Conservation (phyloP, 2,329 filamentous ascomycete genomes). For the Parastagonospora avenae region DNA sequence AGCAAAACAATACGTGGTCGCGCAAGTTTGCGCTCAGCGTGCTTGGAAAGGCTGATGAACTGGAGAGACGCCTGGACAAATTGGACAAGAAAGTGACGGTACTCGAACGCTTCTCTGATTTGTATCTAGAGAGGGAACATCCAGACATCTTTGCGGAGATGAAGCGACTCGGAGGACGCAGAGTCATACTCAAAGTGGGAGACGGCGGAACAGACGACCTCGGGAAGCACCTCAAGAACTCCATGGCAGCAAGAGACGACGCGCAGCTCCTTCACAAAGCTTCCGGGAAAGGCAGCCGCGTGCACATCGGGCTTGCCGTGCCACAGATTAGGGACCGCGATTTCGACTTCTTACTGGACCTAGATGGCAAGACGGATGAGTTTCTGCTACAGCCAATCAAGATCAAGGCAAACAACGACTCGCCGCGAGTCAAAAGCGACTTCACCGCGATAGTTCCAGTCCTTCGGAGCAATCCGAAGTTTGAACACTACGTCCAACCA, state of each 20-base stretch:
- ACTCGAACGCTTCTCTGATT: constrained; percentile 30
- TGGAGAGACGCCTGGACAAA: constrained; percentile 22
- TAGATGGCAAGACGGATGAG: constrained; percentile 23
- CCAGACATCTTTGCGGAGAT: constrained; percentile 27
- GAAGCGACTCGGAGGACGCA: constrained; percentile 28
- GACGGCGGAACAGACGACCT: constrained; percentile 13
- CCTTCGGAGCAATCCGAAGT: constrained; percentile 7
- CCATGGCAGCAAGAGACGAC: constrained; percentile 28
- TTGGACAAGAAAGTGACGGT: constrained; percentile 24
- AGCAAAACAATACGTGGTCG: constrained; percentile 22
- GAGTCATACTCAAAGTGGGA: constrained; percentile 19
- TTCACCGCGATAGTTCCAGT: constrained; percentile 18
- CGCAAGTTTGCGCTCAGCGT: constrained; percentile 27
- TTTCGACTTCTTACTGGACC: constrained; percentile 31
- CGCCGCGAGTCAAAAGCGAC: constrained; percentile 12
- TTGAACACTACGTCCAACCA: constrained; percentile 26
- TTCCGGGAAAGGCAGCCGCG: constrained; percentile 9
- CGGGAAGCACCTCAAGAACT: constrained; percentile 23
- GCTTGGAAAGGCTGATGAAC: constrained; percentile 17
- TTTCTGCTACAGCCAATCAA: constrained; percentile 25
- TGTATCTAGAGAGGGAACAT: constrained; percentile 31
- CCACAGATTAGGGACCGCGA: constrained; percentile 31
- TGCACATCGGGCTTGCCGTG: constrained; percentile 33
- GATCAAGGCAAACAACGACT: constrained; percentile 17
- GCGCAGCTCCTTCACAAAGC: constrained; percentile 30